Base-by-base conservation (phyloP, 2,329 filamentous ascomycete genomes). In the Colletotrichum zoysiae region DNA sequence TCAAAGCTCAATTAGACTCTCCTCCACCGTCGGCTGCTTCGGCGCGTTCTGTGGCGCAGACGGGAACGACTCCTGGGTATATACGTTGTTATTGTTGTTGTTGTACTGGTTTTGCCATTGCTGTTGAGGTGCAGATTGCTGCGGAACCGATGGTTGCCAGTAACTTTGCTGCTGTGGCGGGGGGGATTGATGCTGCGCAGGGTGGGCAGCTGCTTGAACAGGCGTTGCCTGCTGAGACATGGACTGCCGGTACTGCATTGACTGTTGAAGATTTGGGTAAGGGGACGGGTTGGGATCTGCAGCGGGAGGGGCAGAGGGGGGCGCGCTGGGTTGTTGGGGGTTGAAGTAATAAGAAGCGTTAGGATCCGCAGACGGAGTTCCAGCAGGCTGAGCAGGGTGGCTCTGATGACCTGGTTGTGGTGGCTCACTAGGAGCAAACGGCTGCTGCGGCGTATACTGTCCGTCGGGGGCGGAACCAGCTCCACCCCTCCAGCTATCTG, bases 1-100 rank as follows among this genome's bases (percentile, higher is more conserved):
- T 78, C 76, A 95, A 73, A 95, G 85, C 80, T 96, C 93, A 81
- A 96, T 96, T 77, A 96, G 82, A 70, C 90, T 92, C 81, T 95
- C 93, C 81, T 95, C 93, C 58, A 92, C 86, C 1, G 84, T 86
- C 18, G 87, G 88, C 76, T 86, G 85, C 78, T 81, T 82, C 16
- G 88, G 89, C 38, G 88, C 86, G 79, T 91, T 89, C 71, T 91
- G 88, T 20, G 90, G 90, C 38, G 88, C 89, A 2, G 88, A 84
- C 1, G 92, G 92, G 77, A 94, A 93, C 3, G 87, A 83, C 33
- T 91, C 88, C 76, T 89, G 88, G 3, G 81, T 82, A 76, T 89
- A 91, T 8, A 85, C 83, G 81, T 79, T 74, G 75, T 44, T 46
- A 5, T 44, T n/a, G n/a, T 48, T 48, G 81, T 79, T 74, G 75